These are phyloP conservation scores for Lentinula detonsa DNA, from an alignment of 768 basidiomycete genomes.

Conservation along the genomic window DNA sequence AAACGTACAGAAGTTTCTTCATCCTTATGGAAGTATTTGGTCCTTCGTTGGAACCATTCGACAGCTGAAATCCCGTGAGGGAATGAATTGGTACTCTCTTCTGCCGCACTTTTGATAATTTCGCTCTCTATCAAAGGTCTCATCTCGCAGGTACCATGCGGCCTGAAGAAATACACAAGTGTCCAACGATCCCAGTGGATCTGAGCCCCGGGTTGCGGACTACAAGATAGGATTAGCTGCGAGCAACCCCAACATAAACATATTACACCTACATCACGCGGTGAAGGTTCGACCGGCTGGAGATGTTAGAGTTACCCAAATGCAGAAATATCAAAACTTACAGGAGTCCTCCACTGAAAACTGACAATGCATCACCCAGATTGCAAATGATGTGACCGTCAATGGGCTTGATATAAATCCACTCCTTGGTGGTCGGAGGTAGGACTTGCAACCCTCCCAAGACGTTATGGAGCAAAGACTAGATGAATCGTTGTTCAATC, in stretches of 20 bases:
- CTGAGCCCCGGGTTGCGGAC: conserved; percentile 38
- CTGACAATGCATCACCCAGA: conserved; percentile 38
- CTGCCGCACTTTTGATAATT: conserved; percentile 27
- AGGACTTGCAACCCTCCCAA: conserved; percentile 45
- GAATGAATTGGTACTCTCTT: conserved; percentile 21
- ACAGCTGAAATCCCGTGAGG: conserved; percentile 13
- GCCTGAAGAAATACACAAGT: conserved; percentile 43
- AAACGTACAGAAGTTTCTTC: conserved; percentile 9
- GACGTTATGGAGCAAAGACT: conserved; percentile 41
- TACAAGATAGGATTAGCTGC: conserved; percentile 3
- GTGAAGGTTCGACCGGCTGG: conserved; percentile 36
- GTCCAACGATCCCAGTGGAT: conserved; percentile 35
- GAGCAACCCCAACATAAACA: neutral
- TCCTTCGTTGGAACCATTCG: conserved; percentile 22
- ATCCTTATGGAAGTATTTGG: conserved; percentile 14
- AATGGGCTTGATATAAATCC: conserved; percentile 40
- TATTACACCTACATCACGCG: conserved; percentile 34
- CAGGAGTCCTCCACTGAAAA: conserved; percentile 43
- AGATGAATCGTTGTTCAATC: neutral
- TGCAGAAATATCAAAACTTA: no score
- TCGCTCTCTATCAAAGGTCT: conserved; percentile 27
- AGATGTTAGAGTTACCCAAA: no score
- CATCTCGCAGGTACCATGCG: conserved; percentile 28
- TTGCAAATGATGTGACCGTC: conserved; percentile 37
- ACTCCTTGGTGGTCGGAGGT: conserved; percentile 34